phyloP scores from a whole-genome alignment of 345 rosid genomes.

The Fremontodendron californicum region DNA sequence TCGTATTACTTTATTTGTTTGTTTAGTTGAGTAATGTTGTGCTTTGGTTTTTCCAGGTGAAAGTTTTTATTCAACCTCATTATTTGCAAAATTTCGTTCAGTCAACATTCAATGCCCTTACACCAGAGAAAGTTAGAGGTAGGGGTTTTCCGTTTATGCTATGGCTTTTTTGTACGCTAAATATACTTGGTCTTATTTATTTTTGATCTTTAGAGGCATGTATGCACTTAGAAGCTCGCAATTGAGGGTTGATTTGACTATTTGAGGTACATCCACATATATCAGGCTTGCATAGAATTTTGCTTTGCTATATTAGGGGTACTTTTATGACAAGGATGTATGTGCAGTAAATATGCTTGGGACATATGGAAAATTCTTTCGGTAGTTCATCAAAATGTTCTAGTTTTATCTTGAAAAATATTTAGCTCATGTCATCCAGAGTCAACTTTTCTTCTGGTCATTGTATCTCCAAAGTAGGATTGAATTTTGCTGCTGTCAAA shows the following conservation, averaged over 20 bases:
- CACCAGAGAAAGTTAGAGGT: constrained; percentile 80
- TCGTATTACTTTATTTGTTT: neutral
- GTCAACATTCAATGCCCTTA: constrained; percentile 80
- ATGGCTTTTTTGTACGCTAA: neutral
- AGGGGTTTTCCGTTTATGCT: neutral
- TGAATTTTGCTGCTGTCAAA: neutral
- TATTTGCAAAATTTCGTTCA: constrained; percentile 88
- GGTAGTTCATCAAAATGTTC: neutral
- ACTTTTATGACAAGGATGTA: neutral
- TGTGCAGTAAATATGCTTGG: neutral
- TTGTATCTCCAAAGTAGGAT: neutral
- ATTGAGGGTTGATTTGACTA: neutral
- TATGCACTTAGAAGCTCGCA: neutral
- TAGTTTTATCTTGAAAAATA: neutral
- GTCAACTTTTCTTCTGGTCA: neutral
- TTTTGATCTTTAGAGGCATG: neutral
- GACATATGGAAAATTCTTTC: neutral
- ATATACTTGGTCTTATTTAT: neutral
- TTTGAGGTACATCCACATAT: neutral
- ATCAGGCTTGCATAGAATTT: neutral
- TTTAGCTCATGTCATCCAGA: neutral
- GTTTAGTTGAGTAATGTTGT: neutral
- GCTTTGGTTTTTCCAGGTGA: constrained; percentile 54
- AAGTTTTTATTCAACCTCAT: constrained; percentile 73
- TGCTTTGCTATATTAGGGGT: neutral